phyloP scores from a whole-genome alignment of 495 filamentous ascomycete species.

The Penicillium ucsense region DNA sequence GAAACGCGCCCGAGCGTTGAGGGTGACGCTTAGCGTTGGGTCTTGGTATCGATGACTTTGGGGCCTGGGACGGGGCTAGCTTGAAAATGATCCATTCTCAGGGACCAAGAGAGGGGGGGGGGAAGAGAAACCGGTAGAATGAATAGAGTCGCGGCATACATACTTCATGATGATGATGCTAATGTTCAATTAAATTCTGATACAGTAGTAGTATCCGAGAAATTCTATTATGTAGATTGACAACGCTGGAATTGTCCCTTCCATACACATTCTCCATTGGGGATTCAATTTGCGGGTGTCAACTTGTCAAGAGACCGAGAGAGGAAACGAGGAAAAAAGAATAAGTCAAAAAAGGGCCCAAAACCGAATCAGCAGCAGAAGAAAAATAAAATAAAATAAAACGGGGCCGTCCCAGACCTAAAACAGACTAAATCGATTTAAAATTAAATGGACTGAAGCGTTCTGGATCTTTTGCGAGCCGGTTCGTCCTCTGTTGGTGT shows the following conservation, averaged over 20 bases:
- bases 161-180: no score
- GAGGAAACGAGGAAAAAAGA: no score
- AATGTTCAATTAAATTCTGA: no score
- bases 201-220: no score
- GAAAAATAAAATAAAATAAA: conserved; percentile 3
- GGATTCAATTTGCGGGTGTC: no score
- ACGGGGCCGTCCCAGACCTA: neutral
- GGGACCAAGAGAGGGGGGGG: no score
- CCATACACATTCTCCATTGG: no score
- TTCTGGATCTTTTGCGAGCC: conserved; percentile 15
- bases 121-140: neutral
- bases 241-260: no score
- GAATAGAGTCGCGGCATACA: neutral
- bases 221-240: no score
- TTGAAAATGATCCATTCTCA: no score
- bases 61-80: conserved; percentile 2
- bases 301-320: no score
- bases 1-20: conserved; percentile 2
- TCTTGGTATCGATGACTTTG: neutral
- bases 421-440: conserved; percentile 4
- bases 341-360: no score
- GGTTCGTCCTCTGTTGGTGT: conserved; percentile 12
- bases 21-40: neutral
- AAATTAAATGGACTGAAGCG: conserved; percentile 8
- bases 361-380: neutral